These are phyloP conservation scores for Eutypa lata DNA, from an alignment of 2,329 filamentous ascomycete species.

Conservation along the genomic window DNA sequence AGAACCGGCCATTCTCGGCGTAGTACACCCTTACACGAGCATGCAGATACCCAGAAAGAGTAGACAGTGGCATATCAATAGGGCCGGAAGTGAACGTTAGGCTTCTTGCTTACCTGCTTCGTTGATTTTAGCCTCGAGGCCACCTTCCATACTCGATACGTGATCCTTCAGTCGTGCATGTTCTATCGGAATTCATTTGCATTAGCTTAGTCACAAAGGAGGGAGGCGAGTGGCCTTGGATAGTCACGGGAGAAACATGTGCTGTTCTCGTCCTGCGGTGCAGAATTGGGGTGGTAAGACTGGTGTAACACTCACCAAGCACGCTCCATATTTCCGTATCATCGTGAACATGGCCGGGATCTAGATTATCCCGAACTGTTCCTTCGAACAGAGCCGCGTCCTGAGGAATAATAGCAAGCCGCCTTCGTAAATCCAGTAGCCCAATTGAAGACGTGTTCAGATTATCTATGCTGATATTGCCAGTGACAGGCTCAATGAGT, in stretches of 20 bases:
- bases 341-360: conserved; percentile 91
- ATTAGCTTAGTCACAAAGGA: conserved; percentile 34
- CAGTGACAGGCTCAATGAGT: conserved; percentile 83
- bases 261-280: conserved; percentile 19
- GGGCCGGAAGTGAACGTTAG: conserved; percentile 27
- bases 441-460: conserved; percentile 90
- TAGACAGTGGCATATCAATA: conserved; percentile 25
- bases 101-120: conserved; percentile 75
- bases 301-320: conserved; percentile 61
- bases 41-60: conserved; percentile 23
- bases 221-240: conserved; percentile 11
- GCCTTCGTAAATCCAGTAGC: conserved; percentile 79
- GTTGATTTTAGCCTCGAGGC: conserved; percentile 83
- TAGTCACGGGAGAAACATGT: conserved; percentile 18
- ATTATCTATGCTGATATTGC: conserved; percentile 83
- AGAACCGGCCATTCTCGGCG: conserved; percentile 13
- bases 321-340: conserved; percentile 98
- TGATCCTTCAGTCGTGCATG: conserved; percentile 93
- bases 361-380: conserved; percentile 88
- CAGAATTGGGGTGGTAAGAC: conserved; percentile 14
- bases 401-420: conserved; percentile 95
- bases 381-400: conserved; percentile 96
- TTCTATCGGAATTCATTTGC: conserved; percentile 49
- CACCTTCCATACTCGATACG: conserved; percentile 79
- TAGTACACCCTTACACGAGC: conserved; percentile 14